These are phyloP conservation scores for Barnettozyma sucrosica DNA, from an alignment of 805 yeast genomes.

Conservation along the genomic window DNA sequence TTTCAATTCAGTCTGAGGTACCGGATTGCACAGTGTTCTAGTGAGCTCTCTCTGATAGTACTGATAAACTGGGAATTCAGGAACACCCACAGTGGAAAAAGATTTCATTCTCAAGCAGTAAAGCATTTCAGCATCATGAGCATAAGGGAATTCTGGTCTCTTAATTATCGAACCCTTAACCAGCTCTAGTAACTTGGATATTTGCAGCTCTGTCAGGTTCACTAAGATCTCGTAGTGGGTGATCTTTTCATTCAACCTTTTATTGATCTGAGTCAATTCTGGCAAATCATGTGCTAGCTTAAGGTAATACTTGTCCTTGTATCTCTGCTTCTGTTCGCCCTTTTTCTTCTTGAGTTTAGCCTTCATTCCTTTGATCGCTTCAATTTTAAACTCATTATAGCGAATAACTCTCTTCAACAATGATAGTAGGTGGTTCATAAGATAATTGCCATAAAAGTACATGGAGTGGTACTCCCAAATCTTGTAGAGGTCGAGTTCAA, in stretches of 20 bases:
- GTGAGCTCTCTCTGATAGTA: constrained; percentile 15
- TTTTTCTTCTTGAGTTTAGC: constrained; percentile 45
- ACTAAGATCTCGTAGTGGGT: constrained; percentile 24
- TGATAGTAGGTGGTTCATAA: constrained; percentile 43
- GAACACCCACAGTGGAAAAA: constrained; percentile 74
- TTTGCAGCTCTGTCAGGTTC: constrained; percentile 29
- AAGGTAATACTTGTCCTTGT: constrained; percentile 30
- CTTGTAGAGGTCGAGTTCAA: constrained; percentile 68
- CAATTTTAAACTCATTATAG: constrained; percentile 31
- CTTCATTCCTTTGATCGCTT: constrained; percentile 28
- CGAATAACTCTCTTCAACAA: constrained; percentile 31
- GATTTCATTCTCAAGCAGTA: constrained; percentile 69
- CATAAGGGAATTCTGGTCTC: constrained; percentile 24
- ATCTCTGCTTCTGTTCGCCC: constrained; percentile 41
- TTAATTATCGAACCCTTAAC: constrained; percentile 23
- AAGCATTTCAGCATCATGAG: constrained; percentile 27
- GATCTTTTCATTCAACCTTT: constrained; percentile 23
- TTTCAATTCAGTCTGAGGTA: neutral
- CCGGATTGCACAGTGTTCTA: neutral
- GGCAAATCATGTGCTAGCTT: constrained; percentile 33
- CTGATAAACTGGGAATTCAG: constrained; percentile 44
- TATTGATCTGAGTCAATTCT: constrained; percentile 25
- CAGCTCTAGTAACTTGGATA: constrained; percentile 28
- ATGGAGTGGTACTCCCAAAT: constrained; percentile 62
- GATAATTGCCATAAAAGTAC: constrained; percentile 60